Base-by-base conservation (phyloP, 129 eudicot genomes). In the Scalesia atractyloides region DNA sequence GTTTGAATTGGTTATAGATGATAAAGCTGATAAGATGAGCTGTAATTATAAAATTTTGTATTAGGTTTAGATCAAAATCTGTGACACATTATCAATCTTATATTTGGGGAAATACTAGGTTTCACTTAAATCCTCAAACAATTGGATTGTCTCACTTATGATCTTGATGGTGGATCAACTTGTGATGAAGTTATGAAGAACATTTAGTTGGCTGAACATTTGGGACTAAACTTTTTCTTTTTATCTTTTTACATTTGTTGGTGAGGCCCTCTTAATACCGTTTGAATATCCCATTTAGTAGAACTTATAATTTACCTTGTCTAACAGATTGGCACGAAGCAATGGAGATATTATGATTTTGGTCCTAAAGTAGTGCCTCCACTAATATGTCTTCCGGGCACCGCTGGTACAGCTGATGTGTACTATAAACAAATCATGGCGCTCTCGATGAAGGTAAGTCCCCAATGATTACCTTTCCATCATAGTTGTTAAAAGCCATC, bases 341-440 rank as follows among this genome's bases (percentile, higher is more conserved):
- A 90, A 73, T 94, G 98, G 98, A 86, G 97, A 66, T 94, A 94
- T 82, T 94, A 94, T 64, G 99, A 94, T 72, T 88, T 86, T 80
- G 99, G 99, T 60, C 99, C 97, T 5, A 94, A 94, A 87, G 84
- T 74, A 41, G 97, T 94, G 69, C 96, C 99, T 76, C 99, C 99
- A 19, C 82, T 94, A 37, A 86, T 94, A 73, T 94, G 99, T 73
- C 80, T 94, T 68, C 99, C 97, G 54, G 95, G 96, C 52, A 85
- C 86, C 64, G 90, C 95, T 79, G 96, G 96, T 82, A 87, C 96
- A 50, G 98, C 98, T 9, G 98, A 94, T 88, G 97, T 94, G 16
- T 87, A 90, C 86, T 94, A 94, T 81, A 94, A 94, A 81, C 99
- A 94, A 82, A 78, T 94, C 74, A 90, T 94, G 99, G 84, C 99